Base-by-base conservation (phyloP, 73 alveolate genomes). In the Durusdinium trenchii region DNA sequence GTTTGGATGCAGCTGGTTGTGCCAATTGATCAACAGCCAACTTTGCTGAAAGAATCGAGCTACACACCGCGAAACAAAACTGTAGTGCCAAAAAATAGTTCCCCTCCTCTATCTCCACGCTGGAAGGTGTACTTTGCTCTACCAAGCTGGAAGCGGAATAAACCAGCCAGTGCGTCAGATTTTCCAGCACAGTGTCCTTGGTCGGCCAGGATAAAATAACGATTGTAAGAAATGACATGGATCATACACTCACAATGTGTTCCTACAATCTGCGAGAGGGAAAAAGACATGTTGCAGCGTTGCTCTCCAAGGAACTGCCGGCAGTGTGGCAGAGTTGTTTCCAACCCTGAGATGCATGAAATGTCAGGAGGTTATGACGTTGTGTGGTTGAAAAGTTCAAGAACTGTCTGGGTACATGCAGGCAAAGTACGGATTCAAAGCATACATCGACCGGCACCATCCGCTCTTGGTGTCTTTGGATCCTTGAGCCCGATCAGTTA, bases 51-150 rank as follows among this genome's bases (percentile, higher is more conserved):
- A 35, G 7, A 7, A 64, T 35, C 78, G 9, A 35, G 62, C 14
- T 40, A 43, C 42, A 30, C 5, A 18, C 96, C 86, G 47, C 76
- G n/a, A 26, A 7, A 5, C 78, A 64, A 64, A 7, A 64, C 43
- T 64, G 16, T 12, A 40, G 78, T 35, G 42, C 23, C 16, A 35
- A 9, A 7, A 64, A 40, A 35, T 23, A 35, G 62, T 18, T 40
- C 64, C 42, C 43, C 5, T 36, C 96, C 86, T 69, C 76, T 45
- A 91, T 91, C 69, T 7, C 60, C 48, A 91, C 98, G 61, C 78
- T 50, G 38, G 90, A 87, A 6, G 98, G 98, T 16, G 98, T 91
- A 52, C 76, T 91, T 38, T 91, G 98, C 60, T 91, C 98, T 9
- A 78, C 98, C 98, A 91, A 54, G 54, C 61, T 18, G 47, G 98